phyloP scores from a whole-genome alignment of 192 early-diverging fungal genomes.

The Coemansia sp. region DNA sequence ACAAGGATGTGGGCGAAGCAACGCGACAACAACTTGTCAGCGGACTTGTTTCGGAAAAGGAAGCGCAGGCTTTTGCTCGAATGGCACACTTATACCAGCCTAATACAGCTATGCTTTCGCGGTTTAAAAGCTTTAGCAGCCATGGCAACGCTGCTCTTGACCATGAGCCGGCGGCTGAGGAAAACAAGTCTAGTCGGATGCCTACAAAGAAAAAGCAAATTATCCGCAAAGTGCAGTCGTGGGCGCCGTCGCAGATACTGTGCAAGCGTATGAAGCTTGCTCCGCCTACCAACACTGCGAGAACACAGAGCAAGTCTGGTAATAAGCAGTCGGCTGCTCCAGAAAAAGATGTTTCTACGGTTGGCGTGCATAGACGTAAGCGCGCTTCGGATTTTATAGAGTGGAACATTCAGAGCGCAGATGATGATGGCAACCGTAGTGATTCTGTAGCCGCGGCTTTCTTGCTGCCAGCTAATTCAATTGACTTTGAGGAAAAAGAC shows the following conservation, averaged over 20 bases:
- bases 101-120: neutral
- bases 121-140: neutral
- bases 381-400: neutral
- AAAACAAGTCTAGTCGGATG: neutral
- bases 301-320: neutral
- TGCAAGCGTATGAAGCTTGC: neutral
- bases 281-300: neutral
- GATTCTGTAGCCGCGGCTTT: too few species aligned
- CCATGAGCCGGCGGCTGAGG: neutral
- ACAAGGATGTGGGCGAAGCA: neutral
- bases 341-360: neutral
- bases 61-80: constrained; percentile 10
- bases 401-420: neutral
- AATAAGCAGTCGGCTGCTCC: neutral
- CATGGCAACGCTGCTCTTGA: neutral
- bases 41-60: neutral
- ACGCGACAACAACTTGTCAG: neutral
- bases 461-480: too few species aligned
- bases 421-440: too few species aligned
- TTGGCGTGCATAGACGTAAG: neutral
- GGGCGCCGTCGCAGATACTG: constrained; percentile 1
- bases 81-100: constrained; percentile 11
- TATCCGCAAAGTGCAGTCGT: neutral
- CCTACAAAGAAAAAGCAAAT: neutral
- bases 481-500: too few species aligned